Percentiles rank a stretch among this genome's conserved stretches.
These are phyloP conservation scores for Phytophthora tubulina DNA, from an alignment of 352 stramenopile species.

Conservation along the genomic window DNA sequence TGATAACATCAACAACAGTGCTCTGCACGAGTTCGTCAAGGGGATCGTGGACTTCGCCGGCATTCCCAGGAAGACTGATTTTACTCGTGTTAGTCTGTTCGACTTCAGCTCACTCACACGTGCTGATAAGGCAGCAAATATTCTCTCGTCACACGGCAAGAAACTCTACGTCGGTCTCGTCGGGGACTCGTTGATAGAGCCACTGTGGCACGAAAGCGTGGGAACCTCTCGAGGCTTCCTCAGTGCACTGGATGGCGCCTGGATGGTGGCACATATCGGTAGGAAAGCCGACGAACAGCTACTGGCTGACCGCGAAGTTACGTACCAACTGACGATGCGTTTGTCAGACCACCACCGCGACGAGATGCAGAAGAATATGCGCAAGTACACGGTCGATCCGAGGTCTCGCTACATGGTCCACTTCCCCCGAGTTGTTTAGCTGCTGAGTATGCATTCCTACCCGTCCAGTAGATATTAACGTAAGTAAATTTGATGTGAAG, in stretches of 20 bases:
- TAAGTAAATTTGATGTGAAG: too few species aligned
- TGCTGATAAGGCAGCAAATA: conserved; percentile 68
- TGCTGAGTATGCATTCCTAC: neutral
- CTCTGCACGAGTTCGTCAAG: conserved; percentile 66
- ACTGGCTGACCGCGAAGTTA: conserved; percentile 68
- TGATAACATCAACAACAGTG: conserved; percentile 62
- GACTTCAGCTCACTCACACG: conserved; percentile 82
- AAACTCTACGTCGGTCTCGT: conserved; percentile 83
- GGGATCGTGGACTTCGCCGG: conserved; percentile 70
- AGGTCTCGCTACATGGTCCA: conserved; percentile 70
- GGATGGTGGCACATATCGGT: conserved; percentile 75
- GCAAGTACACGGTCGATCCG: conserved; percentile 79
- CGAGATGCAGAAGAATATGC: conserved; percentile 77
- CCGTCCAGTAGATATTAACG: too few species aligned
- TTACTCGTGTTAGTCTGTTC: conserved; percentile 72
- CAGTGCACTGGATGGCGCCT: conserved; percentile 70
- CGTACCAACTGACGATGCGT: conserved; percentile 68
- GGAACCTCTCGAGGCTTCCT: conserved; percentile 81
- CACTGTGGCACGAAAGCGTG: conserved; percentile 79
- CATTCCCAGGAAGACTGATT: conserved; percentile 66
- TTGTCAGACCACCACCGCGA: conserved; percentile 63
- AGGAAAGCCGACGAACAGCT: conserved; percentile 70
- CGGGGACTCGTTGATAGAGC: conserved; percentile 78
- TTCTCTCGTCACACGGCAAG: conserved; percentile 64
- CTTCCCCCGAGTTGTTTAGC: conserved; percentile 50